Evolutionary conservation across 345 rosid species (phyloP).

Genomic region (Syzygium jambos): DNA sequence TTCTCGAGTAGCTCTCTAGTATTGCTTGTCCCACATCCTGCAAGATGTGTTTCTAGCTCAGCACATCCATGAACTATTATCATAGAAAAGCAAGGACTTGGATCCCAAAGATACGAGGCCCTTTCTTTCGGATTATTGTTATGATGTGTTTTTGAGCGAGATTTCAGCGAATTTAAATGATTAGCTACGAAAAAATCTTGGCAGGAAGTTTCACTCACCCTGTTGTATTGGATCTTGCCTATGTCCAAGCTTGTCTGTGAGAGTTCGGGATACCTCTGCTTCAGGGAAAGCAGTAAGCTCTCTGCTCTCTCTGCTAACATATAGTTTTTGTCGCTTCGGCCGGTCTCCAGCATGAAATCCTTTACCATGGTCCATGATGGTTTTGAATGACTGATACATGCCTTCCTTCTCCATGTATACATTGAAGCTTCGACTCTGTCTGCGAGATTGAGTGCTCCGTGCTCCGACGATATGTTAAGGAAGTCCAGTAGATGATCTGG

Average conservation of each 20-base stretch:
- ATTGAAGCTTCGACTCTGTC: conserved; percentile 14
- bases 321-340: conserved; percentile 5
- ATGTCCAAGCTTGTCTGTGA: conserved; percentile 14
- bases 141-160: not conserved
- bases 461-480: conserved; percentile 4
- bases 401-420: conserved; percentile 13
- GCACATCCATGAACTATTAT: not conserved
- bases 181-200: not conserved
- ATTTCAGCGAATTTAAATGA: not conserved
- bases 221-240: conserved; percentile 16
- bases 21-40: conserved; percentile 17
- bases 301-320: conserved; percentile 12
- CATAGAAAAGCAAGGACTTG: not conserved
- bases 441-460: conserved; percentile 9
- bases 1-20: conserved; percentile 17
- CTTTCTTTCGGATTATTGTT: not conserved
- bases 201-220: not conserved
- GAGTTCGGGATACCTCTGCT: conserved; percentile 14
- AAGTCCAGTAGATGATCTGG: conserved; percentile 5
- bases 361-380: conserved; percentile 14
- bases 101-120: not conserved
- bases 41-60: not conserved
- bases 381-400: conserved; percentile 6
- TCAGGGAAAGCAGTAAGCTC: conserved; percentile 9
- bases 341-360: not conserved